Conservation (phyloP, 2,329 filamentous ascomycete genomes). For the Neonectria coccinea region DNA sequence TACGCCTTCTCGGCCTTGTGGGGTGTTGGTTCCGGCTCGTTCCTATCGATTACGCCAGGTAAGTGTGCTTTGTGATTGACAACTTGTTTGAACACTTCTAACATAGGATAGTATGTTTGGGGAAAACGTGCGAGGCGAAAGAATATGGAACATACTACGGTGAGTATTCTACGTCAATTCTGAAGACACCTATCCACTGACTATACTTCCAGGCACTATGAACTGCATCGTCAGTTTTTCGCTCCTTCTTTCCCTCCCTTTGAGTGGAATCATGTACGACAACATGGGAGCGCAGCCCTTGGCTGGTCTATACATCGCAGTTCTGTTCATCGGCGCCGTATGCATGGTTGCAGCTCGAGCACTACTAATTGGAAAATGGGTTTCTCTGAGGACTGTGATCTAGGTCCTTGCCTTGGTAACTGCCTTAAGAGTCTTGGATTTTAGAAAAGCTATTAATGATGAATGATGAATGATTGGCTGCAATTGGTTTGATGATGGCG, state of each 20-base stretch:
- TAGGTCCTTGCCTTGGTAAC: slow-evolving; percentile 1
- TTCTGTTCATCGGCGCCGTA: slow-evolving; percentile 53
- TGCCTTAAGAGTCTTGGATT: neutral
- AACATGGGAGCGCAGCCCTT: slow-evolving; percentile 57
- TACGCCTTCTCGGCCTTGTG: slow-evolving; percentile 60
- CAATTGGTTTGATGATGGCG: neutral
- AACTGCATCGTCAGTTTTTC: slow-evolving; percentile 60
- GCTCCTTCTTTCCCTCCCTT: slow-evolving; percentile 58
- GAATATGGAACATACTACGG: slow-evolving; percentile 59
- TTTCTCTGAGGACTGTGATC: slow-evolving; percentile 36
- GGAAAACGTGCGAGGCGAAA: slow-evolving; percentile 58
- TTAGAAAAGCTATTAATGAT: neutral
- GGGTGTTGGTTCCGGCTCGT: slow-evolving; percentile 62
- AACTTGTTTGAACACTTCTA: neutral
- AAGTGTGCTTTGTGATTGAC: neutral
- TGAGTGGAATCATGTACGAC: slow-evolving; percentile 59
- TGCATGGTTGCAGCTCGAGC: slow-evolving; percentile 48
- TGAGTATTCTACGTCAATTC: neutral
- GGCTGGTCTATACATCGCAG: slow-evolving; percentile 59
- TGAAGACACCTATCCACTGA: slow-evolving; percentile 13
- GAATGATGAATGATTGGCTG: neutral
- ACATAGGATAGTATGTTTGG: slow-evolving; percentile 54
- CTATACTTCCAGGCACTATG: slow-evolving; percentile 53
- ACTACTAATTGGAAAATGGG: slow-evolving; percentile 41
- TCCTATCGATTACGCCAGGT: slow-evolving; percentile 56